A percentile compares a stretch with the other conserved stretches of the same genome.
Conservation (phyloP, 192 early-diverging fungal genomes). For the Ambispora gerdemannii region DNA sequence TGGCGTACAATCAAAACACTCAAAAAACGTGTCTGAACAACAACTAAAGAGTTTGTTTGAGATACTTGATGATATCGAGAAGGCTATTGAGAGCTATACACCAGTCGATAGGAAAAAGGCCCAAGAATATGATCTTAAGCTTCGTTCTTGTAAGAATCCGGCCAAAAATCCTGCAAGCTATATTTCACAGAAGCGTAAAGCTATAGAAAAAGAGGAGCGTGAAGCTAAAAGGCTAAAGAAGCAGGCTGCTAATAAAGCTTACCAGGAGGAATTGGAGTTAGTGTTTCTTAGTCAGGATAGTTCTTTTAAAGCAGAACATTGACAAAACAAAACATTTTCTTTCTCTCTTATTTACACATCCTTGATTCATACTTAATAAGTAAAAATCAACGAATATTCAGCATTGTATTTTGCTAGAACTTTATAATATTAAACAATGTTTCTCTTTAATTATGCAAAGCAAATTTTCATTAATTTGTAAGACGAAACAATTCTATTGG, state of each 20-base stretch:
- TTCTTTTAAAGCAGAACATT: too few relatives aligned
- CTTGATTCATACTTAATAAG: too few relatives aligned
- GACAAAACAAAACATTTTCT: too few relatives aligned
- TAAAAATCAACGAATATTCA: too few relatives aligned
- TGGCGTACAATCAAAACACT: slow-evolving; percentile 34
- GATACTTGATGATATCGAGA: slow-evolving; percentile 53
- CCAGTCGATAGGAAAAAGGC: slow-evolving; percentile 47
- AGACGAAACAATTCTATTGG: too few relatives aligned
- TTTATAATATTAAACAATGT: too few relatives aligned
- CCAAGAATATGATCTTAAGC: slow-evolving; percentile 57
- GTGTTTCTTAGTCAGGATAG: too few relatives aligned
- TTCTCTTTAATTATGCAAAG: too few relatives aligned
- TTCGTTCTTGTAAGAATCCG: slow-evolving; percentile 68
- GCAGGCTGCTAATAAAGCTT: not conserved
- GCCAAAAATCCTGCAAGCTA: slow-evolving; percentile 68
- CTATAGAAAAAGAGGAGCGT: slow-evolving; percentile 8
- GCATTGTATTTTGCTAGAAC: too few relatives aligned
- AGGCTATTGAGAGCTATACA: slow-evolving; percentile 40
- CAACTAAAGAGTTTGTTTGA: slow-evolving; percentile 40
- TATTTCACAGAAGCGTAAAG: slow-evolving; percentile 13
- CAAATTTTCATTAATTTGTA: too few relatives aligned
- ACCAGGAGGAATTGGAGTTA: not conserved
- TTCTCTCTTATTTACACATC: too few relatives aligned
- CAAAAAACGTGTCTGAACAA: slow-evolving; percentile 30
- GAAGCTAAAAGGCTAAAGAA: not conserved